phyloP scores from a whole-genome alignment of 805 yeast species.

The Zygotorulaspora florentina region DNA sequence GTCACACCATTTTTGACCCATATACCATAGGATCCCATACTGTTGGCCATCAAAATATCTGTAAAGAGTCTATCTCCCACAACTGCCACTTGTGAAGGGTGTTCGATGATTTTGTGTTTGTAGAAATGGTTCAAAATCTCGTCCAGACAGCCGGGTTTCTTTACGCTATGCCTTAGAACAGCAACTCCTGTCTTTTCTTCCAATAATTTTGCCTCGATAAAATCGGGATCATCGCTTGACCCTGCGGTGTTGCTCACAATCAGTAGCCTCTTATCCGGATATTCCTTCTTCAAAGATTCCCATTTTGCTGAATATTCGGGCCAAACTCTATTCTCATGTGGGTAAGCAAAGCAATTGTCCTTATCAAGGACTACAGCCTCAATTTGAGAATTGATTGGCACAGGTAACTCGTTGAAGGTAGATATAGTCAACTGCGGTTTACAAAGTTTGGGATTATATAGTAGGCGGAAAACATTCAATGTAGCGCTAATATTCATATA shows the following conservation, averaged over 20 bases:
- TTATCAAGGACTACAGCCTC: constrained; percentile 85
- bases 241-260: constrained; percentile 95
- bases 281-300: constrained; percentile 48
- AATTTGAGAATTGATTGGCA: constrained; percentile 48
- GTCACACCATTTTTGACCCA: constrained; percentile 82
- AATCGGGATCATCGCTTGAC: constrained; percentile 63
- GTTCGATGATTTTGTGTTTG: constrained; percentile 40
- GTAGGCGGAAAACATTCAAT: constrained; percentile 55
- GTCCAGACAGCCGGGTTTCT: constrained; percentile 74
- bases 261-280: constrained; percentile 60
- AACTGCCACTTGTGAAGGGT: constrained; percentile 67
- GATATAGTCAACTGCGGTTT: constrained; percentile 57
- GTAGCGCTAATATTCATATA: constrained; percentile 72
- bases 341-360: constrained; percentile 90
- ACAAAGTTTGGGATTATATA: constrained; percentile 62
- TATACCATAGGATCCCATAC: constrained; percentile 81
- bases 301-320: constrained; percentile 60
- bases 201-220: constrained; percentile 55
- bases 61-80: constrained; percentile 91
- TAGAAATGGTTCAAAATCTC: constrained; percentile 64
- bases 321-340: constrained; percentile 76
- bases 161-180: constrained; percentile 66
- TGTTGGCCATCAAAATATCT: constrained; percentile 88
- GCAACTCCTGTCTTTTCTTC: constrained; percentile 64
- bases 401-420: constrained; percentile 55